Evolutionary conservation across 306 rosid species (phyloP).

Genomic region (Vigna hirtella): DNA sequence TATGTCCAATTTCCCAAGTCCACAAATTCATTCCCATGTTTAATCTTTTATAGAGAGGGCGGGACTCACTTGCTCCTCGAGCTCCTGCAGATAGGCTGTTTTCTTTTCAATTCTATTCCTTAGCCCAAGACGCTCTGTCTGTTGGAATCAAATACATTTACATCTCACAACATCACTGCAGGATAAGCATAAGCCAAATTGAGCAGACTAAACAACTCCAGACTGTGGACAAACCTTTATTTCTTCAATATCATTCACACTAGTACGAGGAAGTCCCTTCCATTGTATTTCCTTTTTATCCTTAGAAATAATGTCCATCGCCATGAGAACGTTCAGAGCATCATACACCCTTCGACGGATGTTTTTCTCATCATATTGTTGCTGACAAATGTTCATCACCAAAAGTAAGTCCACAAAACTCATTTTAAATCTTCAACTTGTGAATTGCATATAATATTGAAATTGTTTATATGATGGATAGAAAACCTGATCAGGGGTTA

Average conservation of each 20-base stretch:
- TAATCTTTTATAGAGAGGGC: constrained; percentile 33
- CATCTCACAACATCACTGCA: constrained; percentile 28
- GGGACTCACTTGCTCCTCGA: constrained; percentile 84
- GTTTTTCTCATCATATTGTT: constrained; percentile 97
- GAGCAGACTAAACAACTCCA: constrained; percentile 15
- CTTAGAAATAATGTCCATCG: constrained; percentile 98
- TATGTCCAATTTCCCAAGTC: constrained; percentile 36
- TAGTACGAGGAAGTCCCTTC: constrained; percentile 97
- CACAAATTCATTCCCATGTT: constrained; percentile 14
- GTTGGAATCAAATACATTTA: constrained; percentile 50
- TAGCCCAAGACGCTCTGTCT: constrained; percentile 80
- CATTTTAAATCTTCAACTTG: constrained; percentile 22
- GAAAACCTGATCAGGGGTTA: constrained; percentile 92
- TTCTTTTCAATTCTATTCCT: constrained; percentile 88
- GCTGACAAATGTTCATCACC: constrained; percentile 61
- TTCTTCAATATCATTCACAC: constrained; percentile 87
- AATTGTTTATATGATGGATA: constrained; percentile 21
- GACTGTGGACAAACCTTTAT: constrained; percentile 67
- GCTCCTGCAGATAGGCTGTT: constrained; percentile 91
- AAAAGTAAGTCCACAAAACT: constrained; percentile 33
- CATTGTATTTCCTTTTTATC: constrained; percentile 98
- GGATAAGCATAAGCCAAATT: constrained; percentile 23
- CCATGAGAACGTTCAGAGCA: constrained; percentile 98
- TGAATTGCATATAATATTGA: constrained; percentile 36
- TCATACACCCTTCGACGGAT: constrained; percentile 97